phyloP scores from a whole-genome alignment of 2,329 filamentous ascomycete species.

The Cylindrodendrum hubeiense region DNA sequence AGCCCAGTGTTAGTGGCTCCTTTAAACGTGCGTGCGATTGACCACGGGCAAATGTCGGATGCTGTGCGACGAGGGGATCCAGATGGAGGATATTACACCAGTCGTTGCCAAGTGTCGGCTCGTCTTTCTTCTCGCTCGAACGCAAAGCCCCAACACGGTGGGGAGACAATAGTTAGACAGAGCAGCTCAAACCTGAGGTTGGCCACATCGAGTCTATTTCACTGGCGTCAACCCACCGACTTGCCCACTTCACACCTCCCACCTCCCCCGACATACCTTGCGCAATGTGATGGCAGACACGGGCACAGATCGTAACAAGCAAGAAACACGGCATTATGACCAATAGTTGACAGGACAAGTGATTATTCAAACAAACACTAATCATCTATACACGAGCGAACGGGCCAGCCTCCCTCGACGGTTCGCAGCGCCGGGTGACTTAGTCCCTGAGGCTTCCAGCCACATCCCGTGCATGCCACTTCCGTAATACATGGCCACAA shows the following conservation, averaged over 20 bases:
- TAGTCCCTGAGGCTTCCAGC: slow-evolving; percentile 27
- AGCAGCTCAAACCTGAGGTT: background rate
- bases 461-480: slow-evolving; percentile 34
- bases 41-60: no score
- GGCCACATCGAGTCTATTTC: no score
- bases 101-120: background rate
- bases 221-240: no score
- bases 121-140: background rate
- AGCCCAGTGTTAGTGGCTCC: background rate
- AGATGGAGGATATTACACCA: background rate
- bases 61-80: no score
- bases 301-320: background rate
- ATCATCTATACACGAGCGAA: slow-evolving; percentile 53
- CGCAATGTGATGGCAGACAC: background rate
- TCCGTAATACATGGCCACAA: slow-evolving; percentile 41
- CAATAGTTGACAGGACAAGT: slow-evolving; percentile 38
- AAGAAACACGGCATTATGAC: background rate
- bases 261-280: background rate
- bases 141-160: background rate
- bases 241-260: no score
- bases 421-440: slow-evolving; percentile 27
- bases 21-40: no score
- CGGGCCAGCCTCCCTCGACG: slow-evolving; percentile 46
- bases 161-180: background rate
- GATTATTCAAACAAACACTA: slow-evolving; percentile 50